Evolutionary conservation across 108 stramenopile species (phyloP), one percentile per base, ranked within the genome.

Genomic region (Discostella pseudostelligera): DNA sequence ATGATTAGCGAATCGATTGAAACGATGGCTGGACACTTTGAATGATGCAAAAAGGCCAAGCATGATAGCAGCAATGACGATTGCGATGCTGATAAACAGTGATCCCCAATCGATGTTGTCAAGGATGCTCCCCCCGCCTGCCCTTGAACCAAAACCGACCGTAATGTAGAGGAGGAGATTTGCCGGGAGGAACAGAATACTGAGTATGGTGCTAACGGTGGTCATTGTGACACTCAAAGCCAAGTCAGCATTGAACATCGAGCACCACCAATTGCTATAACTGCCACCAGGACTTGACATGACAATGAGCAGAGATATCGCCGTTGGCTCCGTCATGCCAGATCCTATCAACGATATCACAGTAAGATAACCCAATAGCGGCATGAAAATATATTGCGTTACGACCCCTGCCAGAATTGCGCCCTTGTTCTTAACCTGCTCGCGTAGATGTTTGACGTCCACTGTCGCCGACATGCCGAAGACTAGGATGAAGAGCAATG

Each of bases 191-290:
- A 92, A 74, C 1, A 84, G 55, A 11, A 81, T 58, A 43, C 79
- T 79, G 26, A 89, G 58, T 11, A 93, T 53, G 1, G 96, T 96
- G 32, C 81, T 79, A 26, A 93, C 87, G 2, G 92, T 90, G 2
- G 96, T 96, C 92, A 96, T 92, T 24, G 92, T 88, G 11, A 96
- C 93, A 42, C 72, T 76, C 44, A 96, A 55, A 1, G 93, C 91
- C 46, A 96, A 78, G 62, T 94, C 93, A 16, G 89, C 88, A 74
- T 96, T 96, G 65, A 96, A 89, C 63, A 95, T 53, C 6, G 76
- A 81, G 65, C 90, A 92, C 88, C 87, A 95, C 84, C 93, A 96
- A 76, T 96, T 96, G 29, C 69, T 73, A 61, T 96, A 96, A 39
- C 79, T 79, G 9, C 96, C 96, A 39, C 96, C 96, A 7, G 96